Base-by-base conservation (phyloP, 2,329 filamentous ascomycete genomes). In the Colletotrichum tamarilloi region DNA sequence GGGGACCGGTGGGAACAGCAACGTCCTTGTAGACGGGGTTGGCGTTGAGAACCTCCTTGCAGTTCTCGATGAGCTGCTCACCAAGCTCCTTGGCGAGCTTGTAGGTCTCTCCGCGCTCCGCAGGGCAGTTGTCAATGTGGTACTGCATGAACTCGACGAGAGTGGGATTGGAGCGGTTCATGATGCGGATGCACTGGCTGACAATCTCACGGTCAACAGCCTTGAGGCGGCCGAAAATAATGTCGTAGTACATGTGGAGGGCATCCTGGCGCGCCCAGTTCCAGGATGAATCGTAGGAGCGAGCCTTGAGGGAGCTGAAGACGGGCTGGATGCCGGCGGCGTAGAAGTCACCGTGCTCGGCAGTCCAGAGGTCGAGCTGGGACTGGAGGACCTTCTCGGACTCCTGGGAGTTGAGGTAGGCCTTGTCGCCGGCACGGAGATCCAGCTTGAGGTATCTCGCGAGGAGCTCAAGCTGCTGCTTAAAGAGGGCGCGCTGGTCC, bases 81-180 rank as follows among this genome's bases (percentile, higher is more conserved):
- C 95, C 96, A 28, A 99, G 93, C 84, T 97, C 92, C 86, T 99
- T 98, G 56, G 97, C 97, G n/a, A 99, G 92, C 85, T 97, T 91
- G 85, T 99, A 99, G 1, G 97, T 99, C 86, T 99, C 97, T 72
- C 97, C 97, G 63, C 96, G 93, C 81, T 99, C 95, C 0, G 95
- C 95, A 0, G 97, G 97, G 86, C 96, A 98, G 87, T 98, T 97
- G 80, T 99, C 97, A 80, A 99, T 99, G 86, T 99, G 97, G 79
- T 99, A 98, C 82, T 99, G 97, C 97, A 99, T 99, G 85, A 98
- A 99, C 78, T 99, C 96, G 72, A 99, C 90, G 1, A 99, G 91
- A 46, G 94, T 93, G 2, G 97, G 97, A 82, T 98, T 99, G 42
- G 97, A 98, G 75, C 97, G 94, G 87, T 98, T 99, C 97, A 99